Evolutionary conservation across 139 green algal genomes (phyloP).

Genomic region (Closterium sp.): DNA sequence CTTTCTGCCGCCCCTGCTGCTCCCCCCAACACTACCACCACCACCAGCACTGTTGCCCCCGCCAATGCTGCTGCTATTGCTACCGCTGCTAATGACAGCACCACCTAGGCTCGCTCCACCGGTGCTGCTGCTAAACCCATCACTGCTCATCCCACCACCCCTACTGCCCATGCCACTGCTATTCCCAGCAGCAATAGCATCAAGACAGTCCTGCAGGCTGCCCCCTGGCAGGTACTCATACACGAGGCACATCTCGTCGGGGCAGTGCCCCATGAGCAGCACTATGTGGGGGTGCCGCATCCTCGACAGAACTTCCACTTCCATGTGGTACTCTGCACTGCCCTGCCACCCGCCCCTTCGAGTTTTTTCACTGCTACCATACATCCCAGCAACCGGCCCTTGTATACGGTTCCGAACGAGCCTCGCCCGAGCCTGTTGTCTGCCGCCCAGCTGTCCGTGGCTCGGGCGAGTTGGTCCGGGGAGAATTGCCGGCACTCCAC

Average conservation of each 20-base stretch:
- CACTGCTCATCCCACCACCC: neutral
- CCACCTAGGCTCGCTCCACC: neutral
- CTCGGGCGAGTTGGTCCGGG: neutral
- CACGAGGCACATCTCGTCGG: conserved; percentile 58
- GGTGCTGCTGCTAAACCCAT: neutral
- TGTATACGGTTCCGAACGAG: conserved; percentile 16
- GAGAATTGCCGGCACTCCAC: neutral
- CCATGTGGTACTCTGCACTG: conserved; percentile 12
- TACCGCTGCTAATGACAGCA: no score
- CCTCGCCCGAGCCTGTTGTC: neutral
- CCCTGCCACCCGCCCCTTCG: conserved; percentile 2
- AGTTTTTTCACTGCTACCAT: conserved; percentile 9
- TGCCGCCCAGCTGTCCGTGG: neutral
- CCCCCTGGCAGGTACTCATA: conserved; percentile 60
- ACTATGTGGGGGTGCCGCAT: conserved; percentile 67
- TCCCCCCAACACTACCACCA: neutral
- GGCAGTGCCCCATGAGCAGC: conserved; percentile 61
- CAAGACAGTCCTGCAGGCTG: conserved; percentile 54
- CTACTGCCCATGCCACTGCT: no score
- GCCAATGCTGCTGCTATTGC: no score
- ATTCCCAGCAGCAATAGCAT: neutral
- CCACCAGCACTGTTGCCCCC: no score
- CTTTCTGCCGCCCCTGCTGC: neutral
- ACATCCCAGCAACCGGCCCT: neutral
- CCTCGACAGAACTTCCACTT: conserved; percentile 54